These are phyloP conservation scores for Lithohypha guttulata DNA, from an alignment of 2,329 filamentous ascomycete genomes.

Conservation along the genomic window DNA sequence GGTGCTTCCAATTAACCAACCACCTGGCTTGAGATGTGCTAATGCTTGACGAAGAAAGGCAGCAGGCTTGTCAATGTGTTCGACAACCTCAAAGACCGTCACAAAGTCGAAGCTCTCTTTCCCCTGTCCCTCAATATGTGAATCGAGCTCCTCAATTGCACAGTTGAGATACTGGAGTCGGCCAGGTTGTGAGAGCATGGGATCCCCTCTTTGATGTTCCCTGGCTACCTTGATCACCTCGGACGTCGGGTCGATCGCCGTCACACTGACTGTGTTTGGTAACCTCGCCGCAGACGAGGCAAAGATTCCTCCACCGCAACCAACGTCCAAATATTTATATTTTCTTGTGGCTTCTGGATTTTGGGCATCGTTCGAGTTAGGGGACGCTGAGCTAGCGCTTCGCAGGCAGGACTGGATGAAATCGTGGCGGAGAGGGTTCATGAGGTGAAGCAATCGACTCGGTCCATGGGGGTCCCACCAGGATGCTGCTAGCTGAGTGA, in stretches of 20 bases:
- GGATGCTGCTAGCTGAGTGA: conserved; percentile 79
- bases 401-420: conserved; percentile 67
- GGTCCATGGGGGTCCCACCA: conserved; percentile 98
- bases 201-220: conserved; percentile 65
- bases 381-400: conserved; percentile 16
- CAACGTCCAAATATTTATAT: conserved; percentile 68
- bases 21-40: conserved; percentile 73
- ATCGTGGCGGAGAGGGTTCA: conserved; percentile 93
- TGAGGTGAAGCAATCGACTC: conserved; percentile 84
- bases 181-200: conserved; percentile 43
- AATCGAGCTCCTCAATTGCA: conserved; percentile 59
- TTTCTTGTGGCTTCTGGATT: conserved; percentile 2
- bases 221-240: conserved; percentile 52
- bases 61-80: conserved; percentile 71
- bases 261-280: conserved; percentile 32
- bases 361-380: conserved; percentile 12
- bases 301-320: conserved; percentile 94
- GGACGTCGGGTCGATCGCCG: conserved; percentile 36
- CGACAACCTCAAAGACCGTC: conserved; percentile 85
- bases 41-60: conserved; percentile 62
- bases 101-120: conserved; percentile 59
- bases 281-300: conserved; percentile 53
- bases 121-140: conserved; percentile 1
- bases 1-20: conserved; percentile 86
- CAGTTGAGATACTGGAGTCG: conserved; percentile 65